Evolutionary conservation across 1,284 basidiomycete species (phyloP).

Genomic region (Entoloma clypeatum): DNA sequence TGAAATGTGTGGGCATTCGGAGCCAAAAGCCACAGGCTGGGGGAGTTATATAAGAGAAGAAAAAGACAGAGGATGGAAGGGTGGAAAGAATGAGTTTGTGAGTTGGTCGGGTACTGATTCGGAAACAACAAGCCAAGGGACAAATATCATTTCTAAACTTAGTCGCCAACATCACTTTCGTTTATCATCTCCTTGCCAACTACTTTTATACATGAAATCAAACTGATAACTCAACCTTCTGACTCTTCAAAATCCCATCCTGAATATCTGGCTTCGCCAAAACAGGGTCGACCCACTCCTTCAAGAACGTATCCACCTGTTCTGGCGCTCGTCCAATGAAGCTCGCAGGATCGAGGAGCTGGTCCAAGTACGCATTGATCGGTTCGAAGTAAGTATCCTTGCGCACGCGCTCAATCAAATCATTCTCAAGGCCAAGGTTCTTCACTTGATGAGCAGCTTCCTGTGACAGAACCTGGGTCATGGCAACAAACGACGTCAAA

Average conservation of each 20-base stretch:
- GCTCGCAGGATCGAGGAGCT: constrained; percentile 73
- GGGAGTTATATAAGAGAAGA: constrained; percentile 2
- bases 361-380: constrained; percentile 65
- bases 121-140: constrained; percentile 1
- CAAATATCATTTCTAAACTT: neutral
- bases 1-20: constrained; percentile 11
- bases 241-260: constrained; percentile 48
- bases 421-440: constrained; percentile 92
- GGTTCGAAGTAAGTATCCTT: constrained; percentile 56
- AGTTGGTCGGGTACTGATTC: constrained; percentile 9
- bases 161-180: neutral
- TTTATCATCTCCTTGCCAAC: neutral
- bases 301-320: constrained; percentile 88
- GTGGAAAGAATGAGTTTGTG: constrained; percentile 10
- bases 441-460: constrained; percentile 95
- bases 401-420: constrained; percentile 87
- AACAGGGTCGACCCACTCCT: constrained; percentile 88
- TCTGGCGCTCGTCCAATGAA: constrained; percentile 91
- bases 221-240: constrained; percentile 50
- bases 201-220: too few relatives aligned
- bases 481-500: neutral
- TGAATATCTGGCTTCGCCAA: constrained; percentile 65
- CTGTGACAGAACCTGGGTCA: constrained; percentile 78
- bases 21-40: constrained; percentile 6
- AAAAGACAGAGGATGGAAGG: neutral